phyloP scores from a whole-genome alignment of 2,329 filamentous ascomycete species.

The Penicillium psychrosexuale region DNA sequence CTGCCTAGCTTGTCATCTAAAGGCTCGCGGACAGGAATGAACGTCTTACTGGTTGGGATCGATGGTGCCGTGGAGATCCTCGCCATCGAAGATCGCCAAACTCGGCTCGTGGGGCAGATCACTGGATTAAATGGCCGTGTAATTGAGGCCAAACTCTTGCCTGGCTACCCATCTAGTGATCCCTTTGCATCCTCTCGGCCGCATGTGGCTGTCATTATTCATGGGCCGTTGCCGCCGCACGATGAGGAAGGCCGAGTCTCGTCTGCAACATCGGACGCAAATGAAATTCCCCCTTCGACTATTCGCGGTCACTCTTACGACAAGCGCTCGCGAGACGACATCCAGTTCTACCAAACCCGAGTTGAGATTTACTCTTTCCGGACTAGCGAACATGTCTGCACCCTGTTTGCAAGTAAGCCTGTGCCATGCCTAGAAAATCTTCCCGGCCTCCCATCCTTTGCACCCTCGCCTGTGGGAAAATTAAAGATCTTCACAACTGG shows the following conservation, averaged over 20 bases:
- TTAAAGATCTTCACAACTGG: conserved; percentile 71
- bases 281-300: conserved; percentile 32
- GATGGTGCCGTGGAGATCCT: conserved; percentile 78
- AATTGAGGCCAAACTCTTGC: conserved; percentile 75
- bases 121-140: conserved; percentile 77
- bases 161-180: conserved; percentile 60
- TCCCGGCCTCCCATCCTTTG: conserved; percentile 61
- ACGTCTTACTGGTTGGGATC: conserved; percentile 73
- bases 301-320: conserved; percentile 19
- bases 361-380: conserved; percentile 85
- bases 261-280: conserved; percentile 35
- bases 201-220: conserved; percentile 73
- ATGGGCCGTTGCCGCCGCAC: conserved; percentile 66
- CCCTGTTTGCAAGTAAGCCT: conserved; percentile 69
- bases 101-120: conserved; percentile 67
- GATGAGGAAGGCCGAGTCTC: conserved; percentile 37
- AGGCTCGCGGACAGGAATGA: conserved; percentile 44
- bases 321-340: conserved; percentile 29
- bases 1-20: conserved; percentile 52
- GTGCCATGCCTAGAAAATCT: conserved; percentile 56
- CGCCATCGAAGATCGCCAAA: conserved; percentile 66
- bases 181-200: conserved; percentile 59
- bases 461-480: conserved; percentile 68
- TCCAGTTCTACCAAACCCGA: conserved; percentile 68
- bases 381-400: conserved; percentile 67